Conservation (phyloP, 1,284 basidiomycete genomes). For the Tilletia horrida region DNA sequence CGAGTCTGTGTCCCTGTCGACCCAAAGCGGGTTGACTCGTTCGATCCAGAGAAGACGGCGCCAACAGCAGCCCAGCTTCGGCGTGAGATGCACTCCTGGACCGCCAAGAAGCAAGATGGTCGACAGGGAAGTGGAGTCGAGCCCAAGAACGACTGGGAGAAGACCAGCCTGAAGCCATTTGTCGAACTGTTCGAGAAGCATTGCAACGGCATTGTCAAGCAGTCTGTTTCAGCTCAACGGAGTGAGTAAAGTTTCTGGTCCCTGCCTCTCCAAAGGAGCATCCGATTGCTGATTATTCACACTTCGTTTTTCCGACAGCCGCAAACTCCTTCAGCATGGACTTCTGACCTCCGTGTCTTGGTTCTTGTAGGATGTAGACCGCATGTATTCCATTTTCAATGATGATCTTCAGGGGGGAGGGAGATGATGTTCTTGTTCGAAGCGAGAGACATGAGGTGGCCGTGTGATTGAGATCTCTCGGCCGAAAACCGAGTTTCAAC, state of each 20-base stretch:
- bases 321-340: conserved; percentile 14
- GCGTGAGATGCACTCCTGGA: conserved; percentile 67
- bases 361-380: no score
- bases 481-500: no score
- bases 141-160: conserved; percentile 59
- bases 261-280: not conserved
- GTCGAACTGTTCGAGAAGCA: conserved; percentile 85
- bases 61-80: conserved; percentile 83
- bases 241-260: conserved; percentile 23
- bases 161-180: conserved; percentile 72
- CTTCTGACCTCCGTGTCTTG: not conserved
- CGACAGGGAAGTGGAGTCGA: conserved; percentile 17
- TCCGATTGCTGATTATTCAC: not conserved
- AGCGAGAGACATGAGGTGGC: no score
- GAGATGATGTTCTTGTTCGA: no score
- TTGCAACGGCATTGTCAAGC: conserved; percentile 58
- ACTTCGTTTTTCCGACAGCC: not conserved
- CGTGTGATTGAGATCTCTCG: no score
- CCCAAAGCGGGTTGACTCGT: conserved; percentile 71
- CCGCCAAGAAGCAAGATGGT: conserved; percentile 55
- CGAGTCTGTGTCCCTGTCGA: conserved; percentile 92
- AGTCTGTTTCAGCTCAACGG: conserved; percentile 29
- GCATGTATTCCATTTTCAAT: no score
- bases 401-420: no score
- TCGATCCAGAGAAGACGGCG: conserved; percentile 73